These are phyloP conservation scores for Umbelopsis ramanniana DNA, from an alignment of 192 early-diverging fungal species.

Conservation along the genomic window DNA sequence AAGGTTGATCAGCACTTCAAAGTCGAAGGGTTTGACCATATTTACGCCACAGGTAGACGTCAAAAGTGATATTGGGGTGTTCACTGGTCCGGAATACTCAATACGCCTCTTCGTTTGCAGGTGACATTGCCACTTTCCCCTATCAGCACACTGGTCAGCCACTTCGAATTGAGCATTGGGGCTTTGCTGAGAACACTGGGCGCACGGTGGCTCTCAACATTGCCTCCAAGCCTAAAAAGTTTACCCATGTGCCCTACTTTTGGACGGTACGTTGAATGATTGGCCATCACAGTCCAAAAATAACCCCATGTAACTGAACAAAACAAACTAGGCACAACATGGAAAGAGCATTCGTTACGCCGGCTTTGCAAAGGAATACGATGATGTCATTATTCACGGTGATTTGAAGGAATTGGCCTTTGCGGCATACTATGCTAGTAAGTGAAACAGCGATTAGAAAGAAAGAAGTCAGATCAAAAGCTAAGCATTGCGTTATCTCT, in stretches of 20 bases:
- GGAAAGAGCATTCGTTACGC: constrained; percentile 59
- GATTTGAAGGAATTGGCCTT: constrained; percentile 27
- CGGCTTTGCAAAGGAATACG: constrained; percentile 56
- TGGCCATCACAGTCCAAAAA: background rate
- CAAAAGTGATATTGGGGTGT: background rate
- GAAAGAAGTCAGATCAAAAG: background rate
- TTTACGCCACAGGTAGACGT: constrained; percentile 53
- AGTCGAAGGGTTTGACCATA: constrained; percentile 43
- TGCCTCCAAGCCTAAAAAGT: constrained; percentile 32
- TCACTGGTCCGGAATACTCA: too few species aligned
- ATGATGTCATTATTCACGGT: constrained; percentile 54
- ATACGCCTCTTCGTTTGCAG: constrained; percentile 25
- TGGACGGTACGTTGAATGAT: constrained; percentile 47
- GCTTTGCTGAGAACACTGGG: constrained; percentile 47
- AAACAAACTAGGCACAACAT: constrained; percentile 40
- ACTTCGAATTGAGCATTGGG: constrained; percentile 63
- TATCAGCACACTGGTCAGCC: constrained; percentile 49
- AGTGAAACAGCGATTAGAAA: constrained; percentile 11
- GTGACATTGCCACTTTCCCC: constrained; percentile 59
- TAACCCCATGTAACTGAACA: background rate
- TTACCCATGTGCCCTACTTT: constrained; percentile 58
- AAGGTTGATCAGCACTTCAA: constrained; percentile 48
- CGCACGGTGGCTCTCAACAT: constrained; percentile 41
- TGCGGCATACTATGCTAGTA: constrained; percentile 41
- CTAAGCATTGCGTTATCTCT: background rate